Conservation (phyloP, 73 alveolate genomes). For the Stentor roeselii region DNA sequence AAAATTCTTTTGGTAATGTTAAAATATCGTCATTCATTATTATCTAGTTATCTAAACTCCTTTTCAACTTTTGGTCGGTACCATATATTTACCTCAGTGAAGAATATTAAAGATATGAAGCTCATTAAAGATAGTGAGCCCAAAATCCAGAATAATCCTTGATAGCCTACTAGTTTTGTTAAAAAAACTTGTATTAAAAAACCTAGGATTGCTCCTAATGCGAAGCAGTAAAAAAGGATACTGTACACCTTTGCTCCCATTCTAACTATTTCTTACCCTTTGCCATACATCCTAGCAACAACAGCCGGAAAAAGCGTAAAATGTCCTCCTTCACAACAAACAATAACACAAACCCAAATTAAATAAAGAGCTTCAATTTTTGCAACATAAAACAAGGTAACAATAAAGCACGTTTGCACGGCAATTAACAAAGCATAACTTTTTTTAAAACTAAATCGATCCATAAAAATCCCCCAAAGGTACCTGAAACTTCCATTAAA, state of each 20-base stretch:
- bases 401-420: conserved; percentile 23
- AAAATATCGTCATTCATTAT: too few relatives aligned
- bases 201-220: conserved; percentile 28
- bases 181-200: conserved; percentile 4
- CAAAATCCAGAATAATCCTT: background rate
- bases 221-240: conserved; percentile 33
- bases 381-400: conserved; percentile 29
- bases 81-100: background rate
- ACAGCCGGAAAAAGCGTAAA: conserved; percentile 56
- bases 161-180: conserved; percentile 8
- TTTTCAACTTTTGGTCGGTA: background rate
- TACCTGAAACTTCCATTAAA: conserved; percentile 50
- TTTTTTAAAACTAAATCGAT: conserved; percentile 35
- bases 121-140: background rate
- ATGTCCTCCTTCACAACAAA: conserved; percentile 52
- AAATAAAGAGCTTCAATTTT: conserved; percentile 30
- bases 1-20: conserved; percentile 11
- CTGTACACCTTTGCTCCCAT: conserved; percentile 47
- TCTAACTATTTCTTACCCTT: background rate
- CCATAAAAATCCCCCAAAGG: conserved; percentile 46
- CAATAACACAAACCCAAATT: conserved; percentile 39
- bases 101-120: too few relatives aligned
- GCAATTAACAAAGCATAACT: conserved; percentile 30
- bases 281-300: conserved; percentile 43
- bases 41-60: too few relatives aligned